These are phyloP conservation scores for Mercurialis annua DNA, from an alignment of 345 rosid genomes.

Conservation along the genomic window DNA sequence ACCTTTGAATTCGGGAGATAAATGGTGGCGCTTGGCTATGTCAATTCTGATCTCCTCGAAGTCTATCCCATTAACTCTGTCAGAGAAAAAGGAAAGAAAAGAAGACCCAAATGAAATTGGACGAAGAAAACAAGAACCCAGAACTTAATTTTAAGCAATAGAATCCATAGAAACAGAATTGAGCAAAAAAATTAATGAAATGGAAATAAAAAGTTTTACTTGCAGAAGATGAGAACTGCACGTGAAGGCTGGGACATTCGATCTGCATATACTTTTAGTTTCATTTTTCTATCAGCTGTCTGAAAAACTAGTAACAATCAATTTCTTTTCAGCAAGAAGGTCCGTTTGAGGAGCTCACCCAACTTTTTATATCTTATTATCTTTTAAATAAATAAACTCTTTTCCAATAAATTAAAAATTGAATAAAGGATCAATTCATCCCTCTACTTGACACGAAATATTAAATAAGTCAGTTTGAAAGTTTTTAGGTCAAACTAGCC, in stretches of 20 bases:
- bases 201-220: constrained; percentile 37
- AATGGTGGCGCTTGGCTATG: constrained; percentile 56
- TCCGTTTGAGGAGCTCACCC: no score
- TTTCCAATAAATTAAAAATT: no score
- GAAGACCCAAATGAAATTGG: background rate
- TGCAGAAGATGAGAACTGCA: constrained; percentile 82
- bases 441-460: no score
- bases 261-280: constrained; percentile 69
- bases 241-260: constrained; percentile 88
- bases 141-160: background rate
- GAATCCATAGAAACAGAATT: background rate
- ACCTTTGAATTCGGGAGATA: constrained; percentile 72
- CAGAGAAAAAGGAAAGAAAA: no score
- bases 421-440: no score
- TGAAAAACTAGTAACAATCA: no score
- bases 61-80: constrained; percentile 66
- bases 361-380: no score
- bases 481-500: no score
- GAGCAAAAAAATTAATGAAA: background rate
- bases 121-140: background rate
- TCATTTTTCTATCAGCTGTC: constrained; percentile 43
- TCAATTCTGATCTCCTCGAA: constrained; percentile 63
- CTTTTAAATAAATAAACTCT: no score
- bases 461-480: no score
- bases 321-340: no score